A percentile compares a stretch with the other conserved stretches of the same genome.
Evolutionary conservation across 495 filamentous ascomycete genomes (phyloP).

Genomic region (Aspergillus affinis): DNA sequence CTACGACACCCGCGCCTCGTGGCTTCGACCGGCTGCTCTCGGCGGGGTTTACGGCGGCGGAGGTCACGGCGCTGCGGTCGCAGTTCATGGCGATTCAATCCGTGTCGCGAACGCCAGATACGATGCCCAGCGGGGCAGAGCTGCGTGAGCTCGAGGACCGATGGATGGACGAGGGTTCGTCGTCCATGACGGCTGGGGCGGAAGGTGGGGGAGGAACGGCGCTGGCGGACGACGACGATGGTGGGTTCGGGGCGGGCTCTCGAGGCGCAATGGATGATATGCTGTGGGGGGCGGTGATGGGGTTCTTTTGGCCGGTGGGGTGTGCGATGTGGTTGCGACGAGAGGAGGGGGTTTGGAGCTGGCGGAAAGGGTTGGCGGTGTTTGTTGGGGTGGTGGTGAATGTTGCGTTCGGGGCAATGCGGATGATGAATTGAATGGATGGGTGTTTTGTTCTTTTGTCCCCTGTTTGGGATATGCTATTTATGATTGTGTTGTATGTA

Average conservation of each 20-base stretch:
- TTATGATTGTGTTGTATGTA: not conserved
- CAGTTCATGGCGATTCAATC: slow-evolving; percentile 83
- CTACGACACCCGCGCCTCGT: slow-evolving; percentile 63
- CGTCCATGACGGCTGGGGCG: slow-evolving; percentile 37
- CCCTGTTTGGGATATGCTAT: slow-evolving; percentile 7
- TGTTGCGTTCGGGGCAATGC: slow-evolving; percentile 66
- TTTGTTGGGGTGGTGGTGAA: slow-evolving; percentile 77
- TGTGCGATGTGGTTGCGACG: slow-evolving; percentile 80
- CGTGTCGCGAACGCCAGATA: slow-evolving; percentile 76
- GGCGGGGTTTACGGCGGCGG: slow-evolving; percentile 74
- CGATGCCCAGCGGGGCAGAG: slow-evolving; percentile 67
- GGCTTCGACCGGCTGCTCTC: slow-evolving; percentile 87
- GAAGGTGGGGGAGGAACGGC: slow-evolving; percentile 36
- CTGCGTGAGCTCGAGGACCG: slow-evolving; percentile 74
- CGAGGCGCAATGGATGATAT: slow-evolving; percentile 71
- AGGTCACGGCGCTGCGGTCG: slow-evolving; percentile 76
- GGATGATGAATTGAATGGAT: slow-evolving; percentile 44
- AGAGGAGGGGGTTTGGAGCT: slow-evolving; percentile 86
- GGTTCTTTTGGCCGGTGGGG: slow-evolving; percentile 91
- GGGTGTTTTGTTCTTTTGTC: slow-evolving; percentile 14
- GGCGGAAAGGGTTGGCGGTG: slow-evolving; percentile 79
- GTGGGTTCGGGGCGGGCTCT: slow-evolving; percentile 44
- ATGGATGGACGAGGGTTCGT: slow-evolving; percentile 81
- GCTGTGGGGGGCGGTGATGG: slow-evolving; percentile 82
- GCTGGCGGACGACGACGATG: slow-evolving; percentile 52